A percentile compares a stretch with the other conserved stretches of the same genome.
Conservation (phyloP, 148 eudicot species). For the Spergularia bocconei region DNA sequence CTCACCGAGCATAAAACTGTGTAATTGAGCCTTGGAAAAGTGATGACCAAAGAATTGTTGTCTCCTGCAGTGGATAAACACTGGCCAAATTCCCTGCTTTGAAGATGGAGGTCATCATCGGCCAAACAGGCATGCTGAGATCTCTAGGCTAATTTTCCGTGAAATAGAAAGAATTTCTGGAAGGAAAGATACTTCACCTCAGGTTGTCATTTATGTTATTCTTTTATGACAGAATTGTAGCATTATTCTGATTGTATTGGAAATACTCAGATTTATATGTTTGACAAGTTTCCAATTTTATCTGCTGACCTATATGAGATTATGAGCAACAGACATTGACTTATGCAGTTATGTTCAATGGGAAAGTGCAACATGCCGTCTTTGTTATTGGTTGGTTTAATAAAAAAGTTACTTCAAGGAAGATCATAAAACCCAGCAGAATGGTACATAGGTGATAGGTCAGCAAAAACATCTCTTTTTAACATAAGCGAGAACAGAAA, state of each 20-base stretch:
- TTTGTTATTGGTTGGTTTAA: not conserved
- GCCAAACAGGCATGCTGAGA: slow-evolving; percentile 96
- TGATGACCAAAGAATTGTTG: not conserved
- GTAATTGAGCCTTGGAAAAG: not conserved
- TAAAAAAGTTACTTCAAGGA: not conserved
- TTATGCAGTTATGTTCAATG: not conserved
- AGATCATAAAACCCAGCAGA: not conserved
- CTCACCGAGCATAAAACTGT: not conserved
- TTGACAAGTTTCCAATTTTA: not conserved
- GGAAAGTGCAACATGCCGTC: not conserved
- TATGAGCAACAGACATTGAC: not conserved
- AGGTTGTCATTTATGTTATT: slow-evolving; percentile 41
- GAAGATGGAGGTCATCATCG: slow-evolving; percentile 97
- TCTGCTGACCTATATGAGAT: not conserved
- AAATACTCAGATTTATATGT: not conserved
- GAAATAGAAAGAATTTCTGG: slow-evolving; percentile 72
- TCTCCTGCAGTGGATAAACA: slow-evolving; percentile 90
- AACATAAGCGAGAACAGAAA: not conserved
- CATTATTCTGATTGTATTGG: not conserved
- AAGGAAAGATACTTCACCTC: slow-evolving; percentile 64
- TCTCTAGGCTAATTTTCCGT: slow-evolving; percentile 85
- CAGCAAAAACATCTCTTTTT: not conserved
- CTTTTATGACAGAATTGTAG: not conserved
- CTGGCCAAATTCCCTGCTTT: slow-evolving; percentile 91
- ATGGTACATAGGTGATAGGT: not conserved